Conservation (phyloP, 441 rosid species). For the Mallotus repandus region DNA sequence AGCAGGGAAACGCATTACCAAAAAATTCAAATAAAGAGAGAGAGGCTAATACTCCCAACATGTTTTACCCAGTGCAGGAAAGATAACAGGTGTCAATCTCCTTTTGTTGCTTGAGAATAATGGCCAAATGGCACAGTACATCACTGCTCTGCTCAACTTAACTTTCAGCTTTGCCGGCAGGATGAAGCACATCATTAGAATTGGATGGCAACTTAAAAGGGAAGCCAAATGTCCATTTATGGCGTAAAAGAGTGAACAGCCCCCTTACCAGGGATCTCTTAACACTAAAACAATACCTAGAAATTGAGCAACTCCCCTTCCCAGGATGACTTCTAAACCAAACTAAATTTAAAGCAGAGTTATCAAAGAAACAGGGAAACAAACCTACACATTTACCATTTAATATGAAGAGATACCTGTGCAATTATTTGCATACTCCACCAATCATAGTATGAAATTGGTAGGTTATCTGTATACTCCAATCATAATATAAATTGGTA, state of each 20-base stretch:
- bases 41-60: conserved; percentile 63
- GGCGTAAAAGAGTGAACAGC: conserved; percentile 26
- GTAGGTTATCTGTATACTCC: neutral
- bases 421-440: conserved; percentile 41
- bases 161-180: conserved; percentile 44
- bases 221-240: conserved; percentile 17
- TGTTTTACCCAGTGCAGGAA: conserved; percentile 52
- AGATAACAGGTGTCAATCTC: conserved; percentile 45
- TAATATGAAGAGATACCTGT: conserved; percentile 41
- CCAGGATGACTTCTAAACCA: conserved; percentile 31
- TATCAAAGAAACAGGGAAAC: conserved; percentile 26
- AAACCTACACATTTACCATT: conserved; percentile 30
- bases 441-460: conserved; percentile 28
- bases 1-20: conserved; percentile 44
- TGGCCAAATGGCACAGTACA: conserved; percentile 45
- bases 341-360: conserved; percentile 24
- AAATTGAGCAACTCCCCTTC: conserved; percentile 22
- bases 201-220: conserved; percentile 35
- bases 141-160: conserved; percentile 51
- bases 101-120: conserved; percentile 55
- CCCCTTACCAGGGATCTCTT: conserved; percentile 54
- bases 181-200: conserved; percentile 52
- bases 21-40: conserved; percentile 47
- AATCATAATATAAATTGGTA: too few relatives aligned
- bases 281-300: conserved; percentile 33